These are phyloP conservation scores for Saitoella complicata DNA, from an alignment of 805 yeast genomes.

Conservation along the genomic window DNA sequence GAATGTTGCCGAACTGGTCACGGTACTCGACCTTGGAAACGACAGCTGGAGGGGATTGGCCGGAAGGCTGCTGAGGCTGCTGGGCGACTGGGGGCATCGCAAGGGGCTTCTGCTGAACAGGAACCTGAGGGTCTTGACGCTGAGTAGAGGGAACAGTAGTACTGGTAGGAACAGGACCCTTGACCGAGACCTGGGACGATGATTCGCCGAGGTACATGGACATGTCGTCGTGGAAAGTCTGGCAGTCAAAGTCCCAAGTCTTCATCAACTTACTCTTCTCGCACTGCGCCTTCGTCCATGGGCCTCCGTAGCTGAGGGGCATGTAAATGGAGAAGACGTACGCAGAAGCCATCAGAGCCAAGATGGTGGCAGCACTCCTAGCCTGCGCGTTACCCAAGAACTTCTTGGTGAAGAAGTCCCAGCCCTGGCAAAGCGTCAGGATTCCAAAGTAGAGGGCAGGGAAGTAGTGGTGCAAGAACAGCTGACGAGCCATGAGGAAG, in stretches of 20 bases:
- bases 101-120: too few relatives aligned
- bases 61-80: too few relatives aligned
- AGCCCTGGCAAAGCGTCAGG: slow-evolving; percentile 50
- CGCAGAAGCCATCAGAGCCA: slow-evolving; percentile 34
- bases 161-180: too few relatives aligned
- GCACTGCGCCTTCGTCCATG: slow-evolving; percentile 66
- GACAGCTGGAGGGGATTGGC: too few relatives aligned
- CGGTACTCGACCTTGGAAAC: slow-evolving; percentile 17
- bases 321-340: slow-evolving; percentile 45
- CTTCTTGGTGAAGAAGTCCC: slow-evolving; percentile 21
- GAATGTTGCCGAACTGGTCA: slow-evolving; percentile 25
- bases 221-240: slow-evolving; percentile 25
- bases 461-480: slow-evolving; percentile 82
- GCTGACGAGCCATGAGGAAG: slow-evolving; percentile 82
- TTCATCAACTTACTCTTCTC: slow-evolving; percentile 37
- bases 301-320: slow-evolving; percentile 60
- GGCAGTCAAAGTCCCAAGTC: slow-evolving; percentile 86
- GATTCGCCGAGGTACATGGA: not conserved
- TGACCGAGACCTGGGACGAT: too few relatives aligned
- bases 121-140: too few relatives aligned
- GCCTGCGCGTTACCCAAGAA: slow-evolving; percentile 26
- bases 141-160: not conserved
- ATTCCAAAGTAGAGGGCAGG: slow-evolving; percentile 85
- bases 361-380: slow-evolving; percentile 30
- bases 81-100: too few relatives aligned